phyloP scores from a whole-genome alignment of 2,329 filamentous ascomycete species.

The Pseudocercospora eumusae region DNA sequence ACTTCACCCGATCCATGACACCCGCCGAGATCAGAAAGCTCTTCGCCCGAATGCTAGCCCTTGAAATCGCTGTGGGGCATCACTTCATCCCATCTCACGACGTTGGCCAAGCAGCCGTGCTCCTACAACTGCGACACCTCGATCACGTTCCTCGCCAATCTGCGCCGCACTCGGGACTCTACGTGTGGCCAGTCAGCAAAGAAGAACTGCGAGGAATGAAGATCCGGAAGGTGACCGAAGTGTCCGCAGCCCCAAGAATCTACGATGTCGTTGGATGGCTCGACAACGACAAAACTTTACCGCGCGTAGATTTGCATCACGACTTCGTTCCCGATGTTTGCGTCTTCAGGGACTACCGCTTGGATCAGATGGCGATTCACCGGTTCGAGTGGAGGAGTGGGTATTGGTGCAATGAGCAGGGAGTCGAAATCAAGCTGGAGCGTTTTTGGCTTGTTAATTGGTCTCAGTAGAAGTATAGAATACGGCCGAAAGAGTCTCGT shows the following conservation, averaged over 20 bases:
- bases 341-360: not conserved
- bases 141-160: not conserved
- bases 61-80: not conserved
- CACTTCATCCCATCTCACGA: not conserved
- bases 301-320: not conserved
- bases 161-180: not conserved
- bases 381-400: not conserved
- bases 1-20: not conserved
- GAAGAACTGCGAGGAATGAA: not conserved
- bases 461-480: too few species aligned
- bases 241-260: not conserved
- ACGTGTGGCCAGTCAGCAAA: not conserved
- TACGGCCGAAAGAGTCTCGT: too few species aligned
- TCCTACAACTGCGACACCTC: not conserved
- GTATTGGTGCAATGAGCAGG: not conserved
- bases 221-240: not conserved
- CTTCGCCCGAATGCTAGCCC: not conserved
- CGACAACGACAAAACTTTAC: not conserved
- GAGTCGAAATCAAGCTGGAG: not conserved
- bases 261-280: not conserved
- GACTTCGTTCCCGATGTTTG: not conserved
- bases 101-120: not conserved
- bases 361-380: not conserved
- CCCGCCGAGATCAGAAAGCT: not conserved
- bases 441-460: not conserved